Evolutionary conservation across 2,329 filamentous ascomycete genomes (phyloP), one percentile per base, ranked within the genome.

Genomic region (Monosporascus sp.): DNA sequence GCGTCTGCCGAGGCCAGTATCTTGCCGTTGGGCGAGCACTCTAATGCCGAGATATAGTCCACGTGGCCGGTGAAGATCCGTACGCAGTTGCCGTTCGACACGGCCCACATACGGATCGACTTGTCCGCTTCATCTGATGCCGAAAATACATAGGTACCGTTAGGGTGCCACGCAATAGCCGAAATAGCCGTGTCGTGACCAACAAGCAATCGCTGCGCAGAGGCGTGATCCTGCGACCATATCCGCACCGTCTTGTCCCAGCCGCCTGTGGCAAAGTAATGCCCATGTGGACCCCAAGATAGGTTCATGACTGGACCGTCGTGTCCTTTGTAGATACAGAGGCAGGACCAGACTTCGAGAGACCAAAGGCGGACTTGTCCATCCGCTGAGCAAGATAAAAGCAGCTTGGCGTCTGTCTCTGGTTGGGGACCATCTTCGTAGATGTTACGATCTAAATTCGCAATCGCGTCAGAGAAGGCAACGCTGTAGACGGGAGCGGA

Each of bases 161-260:
- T 99, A 0, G 93, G 91, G 65, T 99, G 94, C 85, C 94, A 99
- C 16, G 88, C 80, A n/a, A 97, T 79, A 44, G 86, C 85, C 50
- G 95, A 95, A n/a, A 97, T 89, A 61, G 91, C 87, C 20, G 91
- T 90, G 62, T 97, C 92, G 66, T 99, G 94, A 1, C 94, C 94
- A 3, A 93, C 89, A 58, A 97, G 86, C 48, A 97, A 82, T 44
- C 94, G 87, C 58, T 94, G 84, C 11, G 91, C 89, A 24, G 91
- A 91, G 44, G 95, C 92, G 60, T 96, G 89, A 65, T 97, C 92
- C 57, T 95, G 95, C 57, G 87, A 87, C 89, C 93, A 99, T 14
- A 97, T 77, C 17, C 94, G 86, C 8, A 91, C 89, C 1, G 89
- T 95, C 70, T 91, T 91, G 71, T 99, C 94, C 70, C 91, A 90